Evolutionary conservation across 2,329 filamentous ascomycete genomes (phyloP).

Genomic region (Nigrograna mackinnonii): DNA sequence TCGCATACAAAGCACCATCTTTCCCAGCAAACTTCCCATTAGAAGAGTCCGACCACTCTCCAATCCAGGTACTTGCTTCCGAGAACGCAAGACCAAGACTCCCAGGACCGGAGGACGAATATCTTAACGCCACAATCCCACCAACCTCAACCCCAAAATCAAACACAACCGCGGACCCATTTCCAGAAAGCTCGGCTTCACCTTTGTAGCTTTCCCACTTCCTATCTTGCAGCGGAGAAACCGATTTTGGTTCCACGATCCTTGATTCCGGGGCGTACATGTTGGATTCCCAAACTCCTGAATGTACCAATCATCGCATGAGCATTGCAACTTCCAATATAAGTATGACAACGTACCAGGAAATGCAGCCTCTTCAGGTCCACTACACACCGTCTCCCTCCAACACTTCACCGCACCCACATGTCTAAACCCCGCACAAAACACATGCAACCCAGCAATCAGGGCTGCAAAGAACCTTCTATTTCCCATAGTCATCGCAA

Average conservation of each 20-base stretch:
- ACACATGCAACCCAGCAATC: no score
- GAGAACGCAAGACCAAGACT: conserved; percentile 45
- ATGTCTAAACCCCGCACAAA: no score
- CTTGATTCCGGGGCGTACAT: conserved; percentile 60
- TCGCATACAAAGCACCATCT: conserved; percentile 52
- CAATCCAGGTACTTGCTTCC: conserved; percentile 48
- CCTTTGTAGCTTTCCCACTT: conserved; percentile 24
- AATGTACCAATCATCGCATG: no score
- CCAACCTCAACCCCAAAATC: conserved; percentile 65
- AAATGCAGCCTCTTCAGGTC: no score
- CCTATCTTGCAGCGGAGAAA: conserved; percentile 43
- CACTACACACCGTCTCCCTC: no score
- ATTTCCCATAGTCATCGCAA: no score
- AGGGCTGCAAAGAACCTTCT: no score
- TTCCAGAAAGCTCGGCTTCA: conserved; percentile 40
- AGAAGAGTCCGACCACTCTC: conserved; percentile 47
- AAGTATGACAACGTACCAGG: no score
- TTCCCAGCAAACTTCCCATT: conserved; percentile 43
- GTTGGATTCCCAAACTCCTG: conserved; percentile 61
- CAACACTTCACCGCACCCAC: no score
- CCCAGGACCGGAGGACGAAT: conserved; percentile 44
- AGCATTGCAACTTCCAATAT: no score
- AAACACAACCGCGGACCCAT: conserved; percentile 59
- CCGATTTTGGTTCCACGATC: conserved; percentile 50
- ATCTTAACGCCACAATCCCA: conserved; percentile 58